Base-by-base conservation (phyloP, 2,329 filamentous ascomycete species). In the Ceratocystis alfenasii region DNA sequence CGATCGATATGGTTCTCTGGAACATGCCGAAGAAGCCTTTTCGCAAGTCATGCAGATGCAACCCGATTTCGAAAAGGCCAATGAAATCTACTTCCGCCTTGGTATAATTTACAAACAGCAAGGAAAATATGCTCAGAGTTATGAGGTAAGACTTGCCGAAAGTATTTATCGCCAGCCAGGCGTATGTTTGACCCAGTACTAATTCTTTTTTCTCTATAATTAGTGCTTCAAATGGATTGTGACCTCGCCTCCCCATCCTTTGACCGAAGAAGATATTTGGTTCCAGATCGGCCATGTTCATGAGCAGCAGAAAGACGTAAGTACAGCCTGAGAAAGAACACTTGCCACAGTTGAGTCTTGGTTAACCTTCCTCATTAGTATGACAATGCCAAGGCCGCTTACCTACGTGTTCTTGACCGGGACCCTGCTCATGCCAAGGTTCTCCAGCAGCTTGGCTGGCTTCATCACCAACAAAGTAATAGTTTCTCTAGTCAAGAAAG, bases 41-140 rank as follows among this genome's bases (percentile, higher is more conserved):
- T 96, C 93, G 1, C 90, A 97, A 73, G 94, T 99, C 69, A 97
- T 99, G 94, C 88, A 90, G 71, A 97, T 99, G 87, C 88, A 96
- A 72, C 94, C 93, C 3, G 87, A 91, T 71, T 97, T 97, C 71
- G 94, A 99, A 73, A 99, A 99, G 81, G 92, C 93, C 66, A 97
- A 97, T 73, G 94, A 99, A 75, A 97, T 99, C 65, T 99, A 97
- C 76, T 99, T 99, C 77, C 86, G 94, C 33, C 83, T 99, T 7
- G 94, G 94, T n/a, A 99, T 99, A 78, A 97, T 99, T 70, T 97
- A 97, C 80, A 99, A 99, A 75, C 93, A 97, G 73, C 94, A 97
- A 74, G 87, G 92, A 69, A 97, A 97, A 75, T 99, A 92, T 74
- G 81, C 81, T 64, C 88, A 95, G 73, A 96, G 92, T 80, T 80